phyloP scores from a whole-genome alignment of 2,329 filamentous ascomycete species.

The Fusarium secorum region DNA sequence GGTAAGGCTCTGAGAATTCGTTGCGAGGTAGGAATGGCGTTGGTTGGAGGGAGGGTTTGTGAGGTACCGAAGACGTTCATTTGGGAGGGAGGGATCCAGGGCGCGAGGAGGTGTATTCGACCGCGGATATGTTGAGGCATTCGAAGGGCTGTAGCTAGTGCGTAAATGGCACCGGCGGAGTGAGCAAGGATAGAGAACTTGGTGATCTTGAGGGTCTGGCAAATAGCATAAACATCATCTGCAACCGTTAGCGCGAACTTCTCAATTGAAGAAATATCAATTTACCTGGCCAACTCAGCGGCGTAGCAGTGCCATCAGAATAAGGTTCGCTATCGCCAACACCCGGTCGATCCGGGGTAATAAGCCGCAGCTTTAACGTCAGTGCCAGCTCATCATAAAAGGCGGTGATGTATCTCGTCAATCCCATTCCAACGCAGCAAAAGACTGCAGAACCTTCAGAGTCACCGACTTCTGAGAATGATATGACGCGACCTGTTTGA shows the following conservation, averaged over 20 bases:
- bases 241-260: background rate
- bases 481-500: constrained; percentile 85
- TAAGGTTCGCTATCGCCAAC: constrained; percentile 92
- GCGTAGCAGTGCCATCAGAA: constrained; percentile 81
- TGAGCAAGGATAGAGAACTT: constrained; percentile 97
- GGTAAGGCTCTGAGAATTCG: constrained; percentile 89
- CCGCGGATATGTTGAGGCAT: constrained; percentile 97
- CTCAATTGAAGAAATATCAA: background rate
- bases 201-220: constrained; percentile 87
- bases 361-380: constrained; percentile 86
- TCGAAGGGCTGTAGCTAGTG: constrained; percentile 89
- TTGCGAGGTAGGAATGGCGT: constrained; percentile 89
- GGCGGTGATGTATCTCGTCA: constrained; percentile 93
- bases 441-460: constrained; percentile 91
- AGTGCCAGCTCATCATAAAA: constrained; percentile 96
- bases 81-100: constrained; percentile 96
- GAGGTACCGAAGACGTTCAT: constrained; percentile 80
- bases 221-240: constrained; percentile 91
- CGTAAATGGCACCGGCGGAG: constrained; percentile 97
- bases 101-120: constrained; percentile 90
- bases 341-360: constrained; percentile 92
- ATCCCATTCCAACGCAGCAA: constrained; percentile 96
- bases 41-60: constrained; percentile 78
- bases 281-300: constrained; percentile 92
- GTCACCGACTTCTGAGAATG: constrained; percentile 96